Evolutionary conservation across 371 early-diverging fungal genomes (phyloP).

Genomic region (Catenaria anguillulae): DNA sequence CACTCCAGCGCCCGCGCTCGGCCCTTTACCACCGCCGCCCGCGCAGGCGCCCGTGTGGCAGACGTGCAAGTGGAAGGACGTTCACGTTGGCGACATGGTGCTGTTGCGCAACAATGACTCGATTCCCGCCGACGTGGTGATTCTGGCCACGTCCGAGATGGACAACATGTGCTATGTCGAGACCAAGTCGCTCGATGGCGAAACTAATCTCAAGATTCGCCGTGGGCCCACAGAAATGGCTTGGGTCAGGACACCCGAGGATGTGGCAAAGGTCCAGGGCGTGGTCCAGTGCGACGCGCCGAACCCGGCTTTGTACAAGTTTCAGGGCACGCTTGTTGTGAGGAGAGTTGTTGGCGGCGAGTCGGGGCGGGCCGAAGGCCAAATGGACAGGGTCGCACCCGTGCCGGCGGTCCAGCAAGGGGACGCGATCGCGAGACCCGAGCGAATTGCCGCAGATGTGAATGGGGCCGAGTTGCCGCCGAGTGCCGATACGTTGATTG

Average conservation of each 20-base stretch:
- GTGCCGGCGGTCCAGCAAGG: too few species aligned
- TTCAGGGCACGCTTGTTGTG: background rate
- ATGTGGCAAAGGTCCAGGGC: background rate
- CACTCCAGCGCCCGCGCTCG: too few species aligned
- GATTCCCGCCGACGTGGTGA: slow-evolving; percentile 42
- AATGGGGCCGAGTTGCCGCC: too few species aligned
- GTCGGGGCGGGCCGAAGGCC: too few species aligned
- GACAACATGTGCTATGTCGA: slow-evolving; percentile 17
- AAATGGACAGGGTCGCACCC: too few species aligned
- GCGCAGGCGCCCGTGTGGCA: too few species aligned
- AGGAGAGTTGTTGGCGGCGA: too few species aligned
- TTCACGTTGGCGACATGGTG: slow-evolving; percentile 11
- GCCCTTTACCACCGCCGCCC: too few species aligned
- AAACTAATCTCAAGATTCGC: slow-evolving; percentile 45
- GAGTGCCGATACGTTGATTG: too few species aligned
- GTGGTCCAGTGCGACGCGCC: background rate
- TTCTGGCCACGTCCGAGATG: too few species aligned
- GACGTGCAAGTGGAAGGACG: background rate
- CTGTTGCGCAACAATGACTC: slow-evolving; percentile 30
- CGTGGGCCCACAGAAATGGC: background rate
- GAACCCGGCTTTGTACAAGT: background rate
- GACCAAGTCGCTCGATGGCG: slow-evolving; percentile 47
- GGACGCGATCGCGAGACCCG: too few species aligned
- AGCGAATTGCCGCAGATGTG: too few species aligned
- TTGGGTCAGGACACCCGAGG: background rate